Conservation (phyloP, 1,139 yeast genomes). For the Blastobotrys illinoisensis region DNA sequence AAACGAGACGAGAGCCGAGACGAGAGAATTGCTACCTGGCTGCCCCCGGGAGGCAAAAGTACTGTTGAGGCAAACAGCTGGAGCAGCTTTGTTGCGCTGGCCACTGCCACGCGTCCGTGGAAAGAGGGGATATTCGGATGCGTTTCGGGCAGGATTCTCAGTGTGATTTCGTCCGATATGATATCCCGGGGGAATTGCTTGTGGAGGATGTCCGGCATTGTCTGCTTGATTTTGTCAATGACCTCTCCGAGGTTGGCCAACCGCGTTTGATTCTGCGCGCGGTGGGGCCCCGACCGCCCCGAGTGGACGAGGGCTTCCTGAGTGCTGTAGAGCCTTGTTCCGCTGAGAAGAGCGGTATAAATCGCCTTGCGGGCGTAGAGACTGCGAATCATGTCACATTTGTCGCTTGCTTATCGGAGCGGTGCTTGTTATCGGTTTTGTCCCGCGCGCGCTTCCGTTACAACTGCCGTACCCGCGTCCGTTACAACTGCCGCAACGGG, state of each 20-base stretch:
- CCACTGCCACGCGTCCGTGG: conserved; percentile 55
- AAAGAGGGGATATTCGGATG: conserved; percentile 56
- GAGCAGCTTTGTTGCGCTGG: conserved; percentile 37
- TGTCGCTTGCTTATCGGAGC: neutral
- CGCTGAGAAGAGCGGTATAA: neutral
- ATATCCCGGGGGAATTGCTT: conserved; percentile 45
- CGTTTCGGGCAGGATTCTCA: conserved; percentile 60
- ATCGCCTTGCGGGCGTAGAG: neutral
- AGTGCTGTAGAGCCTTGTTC: neutral
- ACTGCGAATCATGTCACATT: neutral
- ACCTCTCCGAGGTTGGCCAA: conserved; percentile 58
- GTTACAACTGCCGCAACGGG: too few species aligned
- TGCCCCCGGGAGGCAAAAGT: conserved; percentile 25
- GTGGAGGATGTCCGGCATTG: conserved; percentile 55
- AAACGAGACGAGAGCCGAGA: conserved; percentile 11
- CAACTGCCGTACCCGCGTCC: too few species aligned
- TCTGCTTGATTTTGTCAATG: conserved; percentile 45
- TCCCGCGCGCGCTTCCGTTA: neutral
- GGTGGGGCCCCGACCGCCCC: neutral
- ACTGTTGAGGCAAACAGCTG: conserved; percentile 27
- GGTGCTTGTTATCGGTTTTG: neutral
- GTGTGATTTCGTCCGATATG: conserved; percentile 47
- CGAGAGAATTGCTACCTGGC: conserved; percentile 23
- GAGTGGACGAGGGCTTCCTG: neutral
- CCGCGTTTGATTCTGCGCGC: conserved; percentile 13